Evolutionary conservation across 2,329 filamentous ascomycete species (phyloP).

Genomic region (Paecilomyces sp.): DNA sequence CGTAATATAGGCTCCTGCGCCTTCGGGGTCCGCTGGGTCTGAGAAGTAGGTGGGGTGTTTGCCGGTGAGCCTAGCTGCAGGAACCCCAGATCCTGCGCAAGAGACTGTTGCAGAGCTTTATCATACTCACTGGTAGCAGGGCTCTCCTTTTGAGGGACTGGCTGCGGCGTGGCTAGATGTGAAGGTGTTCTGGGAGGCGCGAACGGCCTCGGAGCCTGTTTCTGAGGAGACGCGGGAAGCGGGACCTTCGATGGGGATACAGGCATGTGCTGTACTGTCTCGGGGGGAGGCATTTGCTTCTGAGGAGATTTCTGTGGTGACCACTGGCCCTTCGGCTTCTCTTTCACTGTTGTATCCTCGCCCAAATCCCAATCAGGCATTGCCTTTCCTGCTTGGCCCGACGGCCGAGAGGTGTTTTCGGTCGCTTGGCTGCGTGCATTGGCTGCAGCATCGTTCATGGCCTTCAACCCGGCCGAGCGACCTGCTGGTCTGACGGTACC

Average conservation of each 20-base stretch:
- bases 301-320: slow-evolving; percentile 52
- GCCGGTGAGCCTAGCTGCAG: slow-evolving; percentile 28
- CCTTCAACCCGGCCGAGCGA: slow-evolving; percentile 56
- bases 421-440: slow-evolving; percentile 62
- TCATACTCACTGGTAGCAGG: slow-evolving; percentile 34
- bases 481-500: slow-evolving; percentile 84
- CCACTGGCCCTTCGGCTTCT: slow-evolving; percentile 41
- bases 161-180: slow-evolving; percentile 36
- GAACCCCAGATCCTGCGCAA: slow-evolving; percentile 35
- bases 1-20: slow-evolving; percentile 10
- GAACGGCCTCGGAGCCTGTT: slow-evolving; percentile 43
- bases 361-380: slow-evolving; percentile 24
- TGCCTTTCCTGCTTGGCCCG: slow-evolving; percentile 7
- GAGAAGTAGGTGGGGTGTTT: slow-evolving; percentile 9
- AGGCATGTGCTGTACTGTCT: slow-evolving; percentile 13
- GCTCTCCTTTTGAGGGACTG: slow-evolving; percentile 24
- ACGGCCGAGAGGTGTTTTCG: slow-evolving; percentile 45
- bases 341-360: slow-evolving; percentile 14
- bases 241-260: slow-evolving; percentile 55
- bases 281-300: slow-evolving; percentile 38
- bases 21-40: slow-evolving; percentile 7
- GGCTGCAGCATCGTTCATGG: slow-evolving; percentile 73
- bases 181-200: slow-evolving; percentile 44
- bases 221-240: slow-evolving; percentile 53
- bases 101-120: slow-evolving; percentile 32